Percentiles rank a stretch among this genome's conserved stretches.
These are phyloP conservation scores for Zoysia japonica DNA, from an alignment of 176 grass and related monocot species.

Conservation along the genomic window DNA sequence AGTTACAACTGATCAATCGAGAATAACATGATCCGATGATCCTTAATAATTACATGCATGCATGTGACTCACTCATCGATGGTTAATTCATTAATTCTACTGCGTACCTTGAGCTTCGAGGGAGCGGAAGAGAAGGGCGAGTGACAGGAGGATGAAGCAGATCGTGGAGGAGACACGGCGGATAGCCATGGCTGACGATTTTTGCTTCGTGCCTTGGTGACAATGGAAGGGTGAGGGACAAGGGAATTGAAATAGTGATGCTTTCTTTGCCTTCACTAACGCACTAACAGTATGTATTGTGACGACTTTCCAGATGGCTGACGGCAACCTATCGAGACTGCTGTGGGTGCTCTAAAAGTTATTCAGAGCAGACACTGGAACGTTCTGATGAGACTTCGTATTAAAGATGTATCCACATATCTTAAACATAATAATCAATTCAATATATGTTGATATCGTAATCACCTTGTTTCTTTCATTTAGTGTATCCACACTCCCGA, in stretches of 20 bases:
- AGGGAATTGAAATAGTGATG: neutral
- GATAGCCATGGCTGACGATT: constrained; percentile 26
- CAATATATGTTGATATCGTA: too few relatives aligned
- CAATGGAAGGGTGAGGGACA: neutral
- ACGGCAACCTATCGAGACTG: neutral
- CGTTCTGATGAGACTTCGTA: too few relatives aligned
- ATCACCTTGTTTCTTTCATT: too few relatives aligned
- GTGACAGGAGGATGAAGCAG: neutral
- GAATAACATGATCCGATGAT: neutral
- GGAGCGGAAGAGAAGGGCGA: neutral
- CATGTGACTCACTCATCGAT: too few relatives aligned
- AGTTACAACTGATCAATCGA: neutral
- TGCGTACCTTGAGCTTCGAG: neutral
- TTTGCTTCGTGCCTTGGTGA: neutral
- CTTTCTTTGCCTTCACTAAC: neutral
- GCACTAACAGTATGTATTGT: neutral
- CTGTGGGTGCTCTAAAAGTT: too few relatives aligned
- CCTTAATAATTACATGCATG: neutral
- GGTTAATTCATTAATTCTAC: too few relatives aligned
- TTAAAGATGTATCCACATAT: too few relatives aligned
- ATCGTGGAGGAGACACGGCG: neutral
- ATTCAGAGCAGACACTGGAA: too few relatives aligned
- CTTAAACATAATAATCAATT: too few relatives aligned
- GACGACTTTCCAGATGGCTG: neutral
- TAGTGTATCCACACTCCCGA: too few relatives aligned